phyloP scores from a whole-genome alignment of 2,329 filamentous ascomycete genomes.

The Fusarium sp. region DNA sequence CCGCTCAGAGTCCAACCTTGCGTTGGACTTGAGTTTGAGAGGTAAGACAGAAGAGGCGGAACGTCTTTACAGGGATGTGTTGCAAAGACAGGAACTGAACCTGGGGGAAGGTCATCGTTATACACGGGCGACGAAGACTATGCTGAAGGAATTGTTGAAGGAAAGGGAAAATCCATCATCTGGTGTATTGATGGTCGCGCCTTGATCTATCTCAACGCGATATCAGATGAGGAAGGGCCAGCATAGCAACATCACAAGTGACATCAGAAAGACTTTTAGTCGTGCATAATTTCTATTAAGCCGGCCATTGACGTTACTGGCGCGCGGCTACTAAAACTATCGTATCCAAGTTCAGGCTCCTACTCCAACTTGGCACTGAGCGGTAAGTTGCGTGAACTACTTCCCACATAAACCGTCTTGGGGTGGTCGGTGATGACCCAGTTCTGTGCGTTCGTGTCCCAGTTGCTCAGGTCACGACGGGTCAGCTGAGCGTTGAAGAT shows the following conservation, averaged over 20 bases:
- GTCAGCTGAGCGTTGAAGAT: slow-evolving; percentile 78
- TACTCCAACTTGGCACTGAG: slow-evolving; percentile 52
- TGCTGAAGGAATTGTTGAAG: no score
- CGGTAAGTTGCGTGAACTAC: slow-evolving; percentile 68
- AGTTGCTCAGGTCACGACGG: slow-evolving; percentile 87
- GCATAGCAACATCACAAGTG: no score
- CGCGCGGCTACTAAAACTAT: slow-evolving; percentile 1
- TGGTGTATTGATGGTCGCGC: no score
- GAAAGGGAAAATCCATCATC: no score
- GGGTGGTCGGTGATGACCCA: slow-evolving; percentile 74
- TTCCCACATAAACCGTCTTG: slow-evolving; percentile 69
- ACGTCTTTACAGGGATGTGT: no score
- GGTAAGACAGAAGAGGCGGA: no score
- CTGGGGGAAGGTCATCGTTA: no score
- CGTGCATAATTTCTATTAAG: neutral
- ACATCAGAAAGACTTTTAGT: neutral
- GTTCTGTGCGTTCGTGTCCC: slow-evolving; percentile 84
- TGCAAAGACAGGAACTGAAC: no score
- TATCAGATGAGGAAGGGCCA: no score
- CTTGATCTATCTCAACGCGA: neutral
- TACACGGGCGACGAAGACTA: no score
- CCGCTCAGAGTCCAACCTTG: no score
- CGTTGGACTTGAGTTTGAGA: no score
- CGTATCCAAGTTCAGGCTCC: slow-evolving; percentile 2
- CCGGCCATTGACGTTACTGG: slow-evolving; percentile 22